Conservation (phyloP, 331 rosid genomes). For the Saraca asoca region DNA sequence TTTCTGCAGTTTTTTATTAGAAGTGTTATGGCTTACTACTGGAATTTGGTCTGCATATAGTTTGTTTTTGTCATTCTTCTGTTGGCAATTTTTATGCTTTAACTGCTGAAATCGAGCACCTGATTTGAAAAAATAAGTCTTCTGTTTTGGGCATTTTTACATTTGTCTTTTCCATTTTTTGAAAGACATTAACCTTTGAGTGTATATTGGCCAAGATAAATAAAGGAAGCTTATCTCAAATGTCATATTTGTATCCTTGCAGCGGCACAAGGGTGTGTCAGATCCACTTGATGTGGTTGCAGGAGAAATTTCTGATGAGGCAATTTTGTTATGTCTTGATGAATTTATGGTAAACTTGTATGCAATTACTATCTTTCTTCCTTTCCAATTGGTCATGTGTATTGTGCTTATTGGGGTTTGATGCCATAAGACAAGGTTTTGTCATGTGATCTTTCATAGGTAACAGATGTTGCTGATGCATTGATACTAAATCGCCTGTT, state of each 20-base stretch:
- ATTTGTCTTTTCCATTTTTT: conserved; percentile 4
- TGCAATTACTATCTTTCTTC: conserved; percentile 1
- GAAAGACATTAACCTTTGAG: conserved; percentile 23
- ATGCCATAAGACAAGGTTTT: conserved; percentile 28
- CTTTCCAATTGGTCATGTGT: conserved; percentile 13
- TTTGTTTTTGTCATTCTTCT: not conserved
- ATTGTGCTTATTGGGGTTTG: conserved; percentile 13
- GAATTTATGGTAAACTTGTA: conserved; percentile 79
- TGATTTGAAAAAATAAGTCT: conserved; percentile 4
- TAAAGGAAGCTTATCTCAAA: conserved; percentile 26
- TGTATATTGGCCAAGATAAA: conserved; percentile 16
- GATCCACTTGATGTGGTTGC: conserved; percentile 97
- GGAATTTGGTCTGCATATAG: not conserved
- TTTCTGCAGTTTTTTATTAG: too few relatives aligned
- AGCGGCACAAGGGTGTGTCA: conserved; percentile 89
- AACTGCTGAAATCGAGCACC: conserved; percentile 7
- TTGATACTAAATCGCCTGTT: conserved; percentile 84
- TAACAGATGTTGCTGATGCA: conserved; percentile 98
- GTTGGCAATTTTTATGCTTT: too few relatives aligned
- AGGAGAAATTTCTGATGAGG: conserved; percentile 84
- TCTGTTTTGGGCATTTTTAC: conserved; percentile 29
- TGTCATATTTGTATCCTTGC: conserved; percentile 38
- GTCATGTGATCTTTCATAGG: conserved; percentile 47
- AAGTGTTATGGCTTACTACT: too few relatives aligned
- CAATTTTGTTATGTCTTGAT: conserved; percentile 83